Conservation (phyloP, 305 asterid species). For the Fraxinus baroniana region DNA sequence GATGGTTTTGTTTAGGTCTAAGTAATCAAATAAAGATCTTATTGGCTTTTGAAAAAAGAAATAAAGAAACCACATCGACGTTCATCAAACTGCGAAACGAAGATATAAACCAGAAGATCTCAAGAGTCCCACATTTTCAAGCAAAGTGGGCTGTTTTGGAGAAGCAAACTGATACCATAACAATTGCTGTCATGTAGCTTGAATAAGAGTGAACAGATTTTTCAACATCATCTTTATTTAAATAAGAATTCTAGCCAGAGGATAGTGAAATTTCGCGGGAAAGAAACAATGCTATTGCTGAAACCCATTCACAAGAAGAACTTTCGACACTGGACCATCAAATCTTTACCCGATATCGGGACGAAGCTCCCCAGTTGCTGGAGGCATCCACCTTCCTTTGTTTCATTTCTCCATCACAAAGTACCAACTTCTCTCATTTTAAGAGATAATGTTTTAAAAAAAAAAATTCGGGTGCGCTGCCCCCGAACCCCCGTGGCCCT, state of each 20-base stretch:
- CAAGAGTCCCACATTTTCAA: background rate
- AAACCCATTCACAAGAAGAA: constrained; percentile 2
- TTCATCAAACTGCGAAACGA: background rate
- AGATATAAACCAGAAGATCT: background rate
- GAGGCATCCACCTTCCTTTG: constrained; percentile 95
- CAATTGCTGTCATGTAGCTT: constrained; percentile 7
- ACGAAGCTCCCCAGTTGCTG: constrained; percentile 86
- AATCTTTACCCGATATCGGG: constrained; percentile 71
- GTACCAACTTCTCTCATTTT: no score
- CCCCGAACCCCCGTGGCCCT: no score
- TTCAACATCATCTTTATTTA: constrained; percentile 47
- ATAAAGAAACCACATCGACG: background rate
- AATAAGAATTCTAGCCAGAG: constrained; percentile 22
- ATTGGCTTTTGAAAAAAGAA: background rate
- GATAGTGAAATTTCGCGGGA: constrained; percentile 8
- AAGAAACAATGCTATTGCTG: constrained; percentile 15
- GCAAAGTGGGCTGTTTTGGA: background rate
- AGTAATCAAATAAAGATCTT: background rate
- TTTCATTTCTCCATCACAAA: no score
- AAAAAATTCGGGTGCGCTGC: no score
- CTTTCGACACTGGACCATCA: background rate
- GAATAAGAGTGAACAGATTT: constrained; percentile 28
- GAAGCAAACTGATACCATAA: background rate
- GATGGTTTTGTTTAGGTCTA: background rate
- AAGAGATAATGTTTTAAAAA: no score